Conservation (phyloP, 176 grass and related monocot species). For the Triticum dicoccoides region DNA sequence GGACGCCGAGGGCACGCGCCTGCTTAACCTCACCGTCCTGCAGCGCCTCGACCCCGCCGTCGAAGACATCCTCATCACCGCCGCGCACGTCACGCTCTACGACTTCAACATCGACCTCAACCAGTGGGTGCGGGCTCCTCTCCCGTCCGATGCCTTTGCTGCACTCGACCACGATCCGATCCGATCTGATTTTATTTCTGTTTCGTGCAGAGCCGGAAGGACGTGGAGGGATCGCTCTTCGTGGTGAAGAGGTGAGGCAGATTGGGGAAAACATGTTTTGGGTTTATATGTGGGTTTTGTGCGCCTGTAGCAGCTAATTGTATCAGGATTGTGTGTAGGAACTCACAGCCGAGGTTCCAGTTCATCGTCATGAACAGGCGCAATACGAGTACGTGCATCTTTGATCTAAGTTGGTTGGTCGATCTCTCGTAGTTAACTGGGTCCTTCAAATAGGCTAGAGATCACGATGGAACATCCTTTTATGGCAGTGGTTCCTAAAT, state of each 20-base stretch:
- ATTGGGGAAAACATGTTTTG: neutral
- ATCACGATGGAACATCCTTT: neutral
- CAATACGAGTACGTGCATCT: constrained; percentile 55
- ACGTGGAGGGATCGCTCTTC: constrained; percentile 89
- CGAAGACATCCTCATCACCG: constrained; percentile 93
- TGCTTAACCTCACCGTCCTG: constrained; percentile 87
- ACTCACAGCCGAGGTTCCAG: constrained; percentile 69
- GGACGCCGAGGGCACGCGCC: constrained; percentile 66
- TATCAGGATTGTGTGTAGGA: constrained; percentile 42
- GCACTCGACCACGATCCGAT: neutral
- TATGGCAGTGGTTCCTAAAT: neutral
- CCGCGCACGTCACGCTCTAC: constrained; percentile 88
- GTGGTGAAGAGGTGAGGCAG: constrained; percentile 82
- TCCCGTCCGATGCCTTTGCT: neutral
- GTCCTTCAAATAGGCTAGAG: too few species aligned
- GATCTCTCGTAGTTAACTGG: neutral
- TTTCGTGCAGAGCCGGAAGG: constrained; percentile 77
- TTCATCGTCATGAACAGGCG: constrained; percentile 92
- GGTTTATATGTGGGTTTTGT: constrained; percentile 16
- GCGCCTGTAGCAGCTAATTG: constrained; percentile 4
- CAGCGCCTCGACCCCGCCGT: constrained; percentile 92
- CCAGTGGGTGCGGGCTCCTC: constrained; percentile 61
- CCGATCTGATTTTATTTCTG: constrained; percentile 15
- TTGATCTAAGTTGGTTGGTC: neutral
- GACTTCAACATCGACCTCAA: constrained; percentile 93